phyloP scores from a whole-genome alignment of 345 rosid genomes.

The Microthlaspi erraticum region DNA sequence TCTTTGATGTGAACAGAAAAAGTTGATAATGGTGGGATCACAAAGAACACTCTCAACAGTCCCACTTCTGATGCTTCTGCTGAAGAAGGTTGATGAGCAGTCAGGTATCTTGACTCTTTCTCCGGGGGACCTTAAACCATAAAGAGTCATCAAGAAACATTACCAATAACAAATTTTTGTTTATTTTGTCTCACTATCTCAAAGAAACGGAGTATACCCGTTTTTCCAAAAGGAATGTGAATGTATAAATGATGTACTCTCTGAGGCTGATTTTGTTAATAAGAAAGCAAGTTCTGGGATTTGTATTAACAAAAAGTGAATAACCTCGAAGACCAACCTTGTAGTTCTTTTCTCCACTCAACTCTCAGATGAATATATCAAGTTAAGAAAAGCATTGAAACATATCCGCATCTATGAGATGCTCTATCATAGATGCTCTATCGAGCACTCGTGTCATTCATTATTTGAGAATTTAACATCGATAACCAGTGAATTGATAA shows the following conservation, averaged over 20 bases:
- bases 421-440: not conserved
- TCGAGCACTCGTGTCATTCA: not conserved
- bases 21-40: slow-evolving; percentile 93
- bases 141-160: not conserved
- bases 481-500: not conserved
- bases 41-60: slow-evolving; percentile 71
- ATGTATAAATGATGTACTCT: slow-evolving; percentile 3
- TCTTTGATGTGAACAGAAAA: slow-evolving; percentile 57
- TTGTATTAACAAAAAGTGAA: no score
- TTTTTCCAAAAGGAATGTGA: slow-evolving; percentile 6
- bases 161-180: not conserved
- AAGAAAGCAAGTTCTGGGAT: not conserved
- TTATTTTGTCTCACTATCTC: not conserved
- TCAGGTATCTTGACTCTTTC: slow-evolving; percentile 59
- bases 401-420: not conserved
- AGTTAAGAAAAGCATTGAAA: not conserved
- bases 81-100: slow-evolving; percentile 73
- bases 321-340: no score
- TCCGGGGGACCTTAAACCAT: slow-evolving; percentile 37
- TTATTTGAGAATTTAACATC: not conserved
- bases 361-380: not conserved
- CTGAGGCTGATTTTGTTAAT: slow-evolving; percentile 10
- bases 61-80: slow-evolving; percentile 81
- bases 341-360: not conserved
- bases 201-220: not conserved